Evolutionary conservation across 2,329 filamentous ascomycete species (phyloP).

Genomic region (Hypoxylon sp.): DNA sequence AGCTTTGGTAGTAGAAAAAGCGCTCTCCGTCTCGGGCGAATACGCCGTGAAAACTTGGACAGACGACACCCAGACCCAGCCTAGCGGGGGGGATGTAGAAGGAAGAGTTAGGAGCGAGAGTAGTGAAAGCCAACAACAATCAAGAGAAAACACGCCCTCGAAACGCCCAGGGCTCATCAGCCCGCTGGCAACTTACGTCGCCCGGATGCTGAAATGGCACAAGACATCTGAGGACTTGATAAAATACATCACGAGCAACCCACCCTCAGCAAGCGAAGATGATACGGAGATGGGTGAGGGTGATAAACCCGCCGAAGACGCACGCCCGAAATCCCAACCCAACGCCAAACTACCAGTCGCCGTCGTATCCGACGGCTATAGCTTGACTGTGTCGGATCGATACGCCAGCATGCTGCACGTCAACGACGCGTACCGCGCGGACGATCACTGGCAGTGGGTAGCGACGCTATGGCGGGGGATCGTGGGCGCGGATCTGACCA

Average conservation of each 20-base stretch:
- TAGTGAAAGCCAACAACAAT: slow-evolving; percentile 13
- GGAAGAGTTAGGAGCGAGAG: slow-evolving; percentile 18
- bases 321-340: slow-evolving; percentile 24
- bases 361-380: slow-evolving; percentile 82
- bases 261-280: slow-evolving; percentile 30
- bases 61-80: slow-evolving; percentile 50
- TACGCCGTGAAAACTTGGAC: slow-evolving; percentile 64
- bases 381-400: slow-evolving; percentile 81
- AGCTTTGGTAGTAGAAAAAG: slow-evolving; percentile 75
- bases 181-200: slow-evolving; percentile 73
- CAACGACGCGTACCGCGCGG: slow-evolving; percentile 80
- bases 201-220: slow-evolving; percentile 81
- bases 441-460: slow-evolving; percentile 99
- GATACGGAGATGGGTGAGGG: slow-evolving; percentile 19
- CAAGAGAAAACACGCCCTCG: slow-evolving; percentile 1
- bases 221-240: slow-evolving; percentile 79
- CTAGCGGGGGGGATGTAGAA: slow-evolving; percentile 7
- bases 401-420: slow-evolving; percentile 83
- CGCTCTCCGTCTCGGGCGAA: slow-evolving; percentile 65
- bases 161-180: slow-evolving; percentile 52
- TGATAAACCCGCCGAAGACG: slow-evolving; percentile 9
- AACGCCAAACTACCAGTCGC: slow-evolving; percentile 73
- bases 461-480: slow-evolving; percentile 93
- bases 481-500: slow-evolving; percentile 83
- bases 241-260: slow-evolving; percentile 60